Evolutionary conservation across 495 filamentous ascomycete species (phyloP).

Genomic region (Xylaria acuta): DNA sequence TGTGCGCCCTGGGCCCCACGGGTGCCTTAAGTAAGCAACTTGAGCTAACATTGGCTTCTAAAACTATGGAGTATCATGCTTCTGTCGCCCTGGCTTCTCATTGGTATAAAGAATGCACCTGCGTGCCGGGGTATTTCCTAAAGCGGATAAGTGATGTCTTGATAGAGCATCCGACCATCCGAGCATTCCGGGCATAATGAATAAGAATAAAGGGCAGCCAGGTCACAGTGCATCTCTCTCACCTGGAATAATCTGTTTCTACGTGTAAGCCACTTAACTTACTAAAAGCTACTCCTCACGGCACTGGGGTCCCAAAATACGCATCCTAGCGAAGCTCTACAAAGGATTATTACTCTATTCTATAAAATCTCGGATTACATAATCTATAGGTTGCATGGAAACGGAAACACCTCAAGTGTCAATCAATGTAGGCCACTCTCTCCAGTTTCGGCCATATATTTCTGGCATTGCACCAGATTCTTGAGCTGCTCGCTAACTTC

Average conservation of each 20-base stretch:
- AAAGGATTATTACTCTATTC: constrained; percentile 9
- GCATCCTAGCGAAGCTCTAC: background rate
- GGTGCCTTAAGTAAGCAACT: no score
- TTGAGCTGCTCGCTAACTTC: constrained; percentile 52
- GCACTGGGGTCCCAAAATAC: background rate
- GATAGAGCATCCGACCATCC: background rate
- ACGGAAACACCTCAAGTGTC: background rate
- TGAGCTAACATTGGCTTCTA: no score
- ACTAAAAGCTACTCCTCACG: background rate
- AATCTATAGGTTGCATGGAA: background rate
- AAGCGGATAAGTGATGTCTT: background rate
- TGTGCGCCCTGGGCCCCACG: no score
- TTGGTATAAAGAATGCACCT: no score
- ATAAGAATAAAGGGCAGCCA: background rate
- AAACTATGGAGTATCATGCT: no score
- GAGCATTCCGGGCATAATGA: background rate
- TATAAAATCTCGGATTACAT: background rate
- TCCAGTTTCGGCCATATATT: constrained; percentile 52
- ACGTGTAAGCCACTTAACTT: background rate
- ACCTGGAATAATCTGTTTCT: background rate
- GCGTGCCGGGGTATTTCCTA: background rate
- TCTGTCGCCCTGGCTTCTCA: no score
- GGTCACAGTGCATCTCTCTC: background rate
- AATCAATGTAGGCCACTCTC: constrained; percentile 44
- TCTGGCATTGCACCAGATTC: constrained; percentile 49